Conservation (phyloP, 257 asterid species). For the Gynochthodes officinalis region DNA sequence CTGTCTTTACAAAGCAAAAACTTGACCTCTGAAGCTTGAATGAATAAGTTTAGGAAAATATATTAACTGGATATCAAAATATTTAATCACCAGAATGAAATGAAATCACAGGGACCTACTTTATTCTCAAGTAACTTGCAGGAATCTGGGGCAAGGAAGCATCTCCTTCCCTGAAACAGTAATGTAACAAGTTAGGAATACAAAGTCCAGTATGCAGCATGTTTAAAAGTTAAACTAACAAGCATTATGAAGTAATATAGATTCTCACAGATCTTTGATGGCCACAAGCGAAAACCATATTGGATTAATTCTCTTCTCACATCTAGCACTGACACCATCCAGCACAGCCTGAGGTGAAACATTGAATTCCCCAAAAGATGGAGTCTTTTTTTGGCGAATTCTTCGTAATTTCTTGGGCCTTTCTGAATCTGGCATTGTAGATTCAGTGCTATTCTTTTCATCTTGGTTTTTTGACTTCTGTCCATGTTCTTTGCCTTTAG, state of each 20-base stretch:
- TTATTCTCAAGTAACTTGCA: slow-evolving; percentile 80
- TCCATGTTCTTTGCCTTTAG: slow-evolving; percentile 56
- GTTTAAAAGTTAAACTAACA: slow-evolving; percentile 8
- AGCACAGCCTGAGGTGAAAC: slow-evolving; percentile 71
- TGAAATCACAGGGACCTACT: slow-evolving; percentile 46
- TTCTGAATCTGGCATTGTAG: slow-evolving; percentile 50
- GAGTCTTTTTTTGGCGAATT: slow-evolving; percentile 64
- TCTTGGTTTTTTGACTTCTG: slow-evolving; percentile 62
- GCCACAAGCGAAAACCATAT: slow-evolving; percentile 93
- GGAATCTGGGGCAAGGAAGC: slow-evolving; percentile 83
- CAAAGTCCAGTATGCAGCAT: neutral
- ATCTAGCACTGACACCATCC: slow-evolving; percentile 50
- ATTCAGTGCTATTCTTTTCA: slow-evolving; percentile 48
- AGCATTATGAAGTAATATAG: slow-evolving; percentile 3
- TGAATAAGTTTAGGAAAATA: neutral
- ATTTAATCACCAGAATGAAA: slow-evolving; percentile 7
- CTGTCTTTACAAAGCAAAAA: neutral
- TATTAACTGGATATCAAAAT: neutral
- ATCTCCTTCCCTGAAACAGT: slow-evolving; percentile 64
- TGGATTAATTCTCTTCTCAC: slow-evolving; percentile 58
- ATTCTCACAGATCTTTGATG: slow-evolving; percentile 70
- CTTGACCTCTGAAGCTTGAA: neutral
- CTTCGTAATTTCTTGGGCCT: slow-evolving; percentile 68
- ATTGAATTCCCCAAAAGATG: slow-evolving; percentile 49
- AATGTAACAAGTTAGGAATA: slow-evolving; percentile 27